These are phyloP conservation scores for Erigeron philadelphicus DNA, from an alignment of 140 eudicot genomes.

Conservation along the genomic window DNA sequence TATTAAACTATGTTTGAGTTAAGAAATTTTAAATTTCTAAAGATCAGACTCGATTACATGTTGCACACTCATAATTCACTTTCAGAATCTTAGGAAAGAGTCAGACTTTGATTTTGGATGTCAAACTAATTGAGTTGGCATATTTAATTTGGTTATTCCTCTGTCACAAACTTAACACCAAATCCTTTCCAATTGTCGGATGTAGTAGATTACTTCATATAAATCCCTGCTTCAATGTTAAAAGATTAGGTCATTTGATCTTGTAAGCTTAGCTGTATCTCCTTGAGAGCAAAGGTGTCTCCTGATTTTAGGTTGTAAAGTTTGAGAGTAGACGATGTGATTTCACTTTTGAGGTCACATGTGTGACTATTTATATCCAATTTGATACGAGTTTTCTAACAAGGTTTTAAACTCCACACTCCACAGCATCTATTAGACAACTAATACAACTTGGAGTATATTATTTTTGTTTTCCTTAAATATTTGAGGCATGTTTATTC, in stretches of 20 bases:
- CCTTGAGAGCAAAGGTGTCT: no score
- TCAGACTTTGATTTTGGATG: slow-evolving; percentile 17
- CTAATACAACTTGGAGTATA: not conserved
- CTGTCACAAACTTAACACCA: not conserved
- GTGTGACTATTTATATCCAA: slow-evolving; percentile 1
- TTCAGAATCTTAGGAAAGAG: slow-evolving; percentile 4
- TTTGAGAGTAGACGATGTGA: no score
- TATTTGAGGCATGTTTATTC: not conserved
- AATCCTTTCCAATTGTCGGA: not conserved
- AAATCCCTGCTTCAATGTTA: no score
- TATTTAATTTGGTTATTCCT: not conserved
- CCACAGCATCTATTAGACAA: no score
- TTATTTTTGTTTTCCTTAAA: not conserved
- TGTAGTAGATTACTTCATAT: no score
- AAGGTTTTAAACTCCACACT: not conserved
- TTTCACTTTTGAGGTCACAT: slow-evolving; percentile 20
- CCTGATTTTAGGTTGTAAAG: no score
- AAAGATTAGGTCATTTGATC: no score
- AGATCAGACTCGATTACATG: not conserved
- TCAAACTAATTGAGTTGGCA: slow-evolving; percentile 23
- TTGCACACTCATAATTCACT: not conserved
- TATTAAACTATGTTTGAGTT: slow-evolving; percentile 3
- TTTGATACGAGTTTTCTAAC: not conserved
- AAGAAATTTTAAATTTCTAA: not conserved
- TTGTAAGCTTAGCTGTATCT: no score